Evolutionary conservation across 2,329 filamentous ascomycete genomes (phyloP).

Genomic region (Thelonectria blattea): DNA sequence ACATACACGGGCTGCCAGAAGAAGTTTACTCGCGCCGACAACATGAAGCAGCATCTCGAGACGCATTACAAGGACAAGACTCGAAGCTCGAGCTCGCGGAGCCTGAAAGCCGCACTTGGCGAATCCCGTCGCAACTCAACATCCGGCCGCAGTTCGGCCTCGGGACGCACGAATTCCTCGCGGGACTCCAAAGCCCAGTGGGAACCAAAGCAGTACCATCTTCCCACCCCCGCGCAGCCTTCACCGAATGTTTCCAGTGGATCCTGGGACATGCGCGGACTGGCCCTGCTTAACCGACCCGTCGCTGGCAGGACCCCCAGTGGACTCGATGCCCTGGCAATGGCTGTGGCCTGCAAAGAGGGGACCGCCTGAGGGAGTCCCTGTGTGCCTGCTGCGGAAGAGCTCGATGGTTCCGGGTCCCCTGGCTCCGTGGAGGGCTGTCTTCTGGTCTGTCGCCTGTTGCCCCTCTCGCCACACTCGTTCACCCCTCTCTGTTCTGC

Average conservation of each 20-base stretch:
- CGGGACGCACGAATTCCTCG: slow-evolving; percentile 39
- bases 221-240: slow-evolving; percentile 44
- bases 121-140: slow-evolving; percentile 43
- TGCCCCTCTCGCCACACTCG: background rate
- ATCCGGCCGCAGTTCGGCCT: slow-evolving; percentile 37
- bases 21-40: slow-evolving; percentile 82
- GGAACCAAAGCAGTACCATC: slow-evolving; percentile 49
- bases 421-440: background rate
- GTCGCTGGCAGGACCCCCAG: slow-evolving; percentile 51
- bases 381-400: background rate
- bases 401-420: background rate
- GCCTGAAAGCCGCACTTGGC: slow-evolving; percentile 42
- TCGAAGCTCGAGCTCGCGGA: slow-evolving; percentile 48
- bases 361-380: slow-evolving; percentile 33
- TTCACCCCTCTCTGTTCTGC: slow-evolving; percentile 6
- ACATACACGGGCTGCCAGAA: slow-evolving; percentile 74
- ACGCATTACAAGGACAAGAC: slow-evolving; percentile 73
- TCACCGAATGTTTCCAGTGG: slow-evolving; percentile 44
- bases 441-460: background rate
- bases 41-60: slow-evolving; percentile 85
- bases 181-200: slow-evolving; percentile 42
- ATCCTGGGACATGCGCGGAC: slow-evolving; percentile 55
- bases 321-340: slow-evolving; percentile 61
- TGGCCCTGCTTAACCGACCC: slow-evolving; percentile 55
- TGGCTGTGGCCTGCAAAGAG: slow-evolving; percentile 61